phyloP scores from a whole-genome alignment of 371 early-diverging fungal genomes.

The Mucor irregularis region DNA sequence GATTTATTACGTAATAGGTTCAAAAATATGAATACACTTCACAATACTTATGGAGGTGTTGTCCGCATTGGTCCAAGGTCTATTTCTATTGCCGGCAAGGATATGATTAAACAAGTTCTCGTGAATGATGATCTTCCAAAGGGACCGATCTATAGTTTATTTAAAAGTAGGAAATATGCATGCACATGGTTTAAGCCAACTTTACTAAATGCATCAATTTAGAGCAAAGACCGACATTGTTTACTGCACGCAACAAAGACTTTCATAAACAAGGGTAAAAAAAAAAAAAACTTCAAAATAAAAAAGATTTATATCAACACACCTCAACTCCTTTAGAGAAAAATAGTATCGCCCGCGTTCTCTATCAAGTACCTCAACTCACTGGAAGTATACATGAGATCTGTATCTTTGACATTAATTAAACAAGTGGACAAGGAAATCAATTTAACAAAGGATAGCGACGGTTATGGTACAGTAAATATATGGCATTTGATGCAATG shows the following conservation, averaged over 20 bases:
- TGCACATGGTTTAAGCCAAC: no score
- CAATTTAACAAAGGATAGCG: neutral
- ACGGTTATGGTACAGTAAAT: conserved; percentile 27
- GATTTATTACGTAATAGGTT: no score
- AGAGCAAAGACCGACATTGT: conserved; percentile 9
- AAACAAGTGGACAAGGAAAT: conserved; percentile 21
- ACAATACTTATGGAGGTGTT: conserved; percentile 20
- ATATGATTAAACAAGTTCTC: conserved; percentile 17
- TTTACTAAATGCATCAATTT: neutral
- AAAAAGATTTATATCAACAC: neutral
- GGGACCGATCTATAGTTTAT: conserved; percentile 7
- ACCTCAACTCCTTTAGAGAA: conserved; percentile 25
- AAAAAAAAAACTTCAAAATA: conserved; percentile 18
- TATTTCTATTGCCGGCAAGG: conserved; percentile 17
- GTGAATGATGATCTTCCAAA: conserved; percentile 19
- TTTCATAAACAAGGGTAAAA: conserved; percentile 32
- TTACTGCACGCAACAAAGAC: conserved; percentile 31
- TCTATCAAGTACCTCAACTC: conserved; percentile 40
- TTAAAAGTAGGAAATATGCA: conserved; percentile 21
- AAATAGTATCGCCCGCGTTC: conserved; percentile 47
- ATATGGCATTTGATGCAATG: conserved; percentile 37
- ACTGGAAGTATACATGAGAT: conserved; percentile 37
- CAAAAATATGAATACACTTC: conserved; percentile 4
- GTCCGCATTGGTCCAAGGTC: conserved; percentile 17
- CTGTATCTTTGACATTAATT: conserved; percentile 17